A percentile compares a stretch with the other conserved stretches of the same genome.
Conservation (phyloP, 768 basidiomycete genomes). For the Xerocomellus chrysenteron region DNA sequence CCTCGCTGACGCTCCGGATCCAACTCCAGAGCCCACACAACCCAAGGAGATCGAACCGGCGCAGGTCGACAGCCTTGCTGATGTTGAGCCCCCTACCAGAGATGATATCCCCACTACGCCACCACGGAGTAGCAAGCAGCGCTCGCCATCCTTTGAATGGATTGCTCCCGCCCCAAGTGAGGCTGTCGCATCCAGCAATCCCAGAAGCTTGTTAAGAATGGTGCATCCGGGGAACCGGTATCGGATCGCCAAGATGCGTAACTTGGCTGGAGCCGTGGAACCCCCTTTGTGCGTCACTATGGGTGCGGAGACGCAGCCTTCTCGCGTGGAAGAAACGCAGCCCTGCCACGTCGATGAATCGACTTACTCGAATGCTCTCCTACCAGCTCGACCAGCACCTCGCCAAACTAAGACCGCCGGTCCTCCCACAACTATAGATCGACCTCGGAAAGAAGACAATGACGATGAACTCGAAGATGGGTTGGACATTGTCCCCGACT, state of each 20-base stretch:
- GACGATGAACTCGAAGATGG: conserved; percentile 31
- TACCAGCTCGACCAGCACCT: background rate
- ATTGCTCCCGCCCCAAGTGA: conserved; percentile 14
- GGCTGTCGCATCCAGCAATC: conserved; percentile 23
- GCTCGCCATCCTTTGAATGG: conserved; percentile 23
- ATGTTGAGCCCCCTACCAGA: background rate
- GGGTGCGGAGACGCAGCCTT: conserved; percentile 17
- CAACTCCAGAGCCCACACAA: conserved; percentile 22
- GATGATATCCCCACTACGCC: background rate
- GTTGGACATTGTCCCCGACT: conserved; percentile 61
- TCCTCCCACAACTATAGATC: background rate
- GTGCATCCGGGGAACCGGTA: conserved; percentile 35
- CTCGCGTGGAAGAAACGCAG: conserved; percentile 19
- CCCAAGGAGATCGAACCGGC: conserved; percentile 3
- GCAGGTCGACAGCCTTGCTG: conserved; percentile 3
- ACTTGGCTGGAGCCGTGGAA: conserved; percentile 20
- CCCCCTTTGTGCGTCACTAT: conserved; percentile 15
- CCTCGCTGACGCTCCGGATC: conserved; percentile 23
- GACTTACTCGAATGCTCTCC: background rate
- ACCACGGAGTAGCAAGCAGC: conserved; percentile 1
- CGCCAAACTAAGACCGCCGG: background rate
- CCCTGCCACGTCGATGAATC: conserved; percentile 1
- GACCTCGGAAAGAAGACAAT: background rate
- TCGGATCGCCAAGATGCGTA: conserved; percentile 28
- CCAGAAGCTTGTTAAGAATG: conserved; percentile 32